Evolutionary conservation across 208 protist species (phyloP), one percentile per base, ranked within the genome.

Genomic region (Histomonas meleagridis): DNA sequence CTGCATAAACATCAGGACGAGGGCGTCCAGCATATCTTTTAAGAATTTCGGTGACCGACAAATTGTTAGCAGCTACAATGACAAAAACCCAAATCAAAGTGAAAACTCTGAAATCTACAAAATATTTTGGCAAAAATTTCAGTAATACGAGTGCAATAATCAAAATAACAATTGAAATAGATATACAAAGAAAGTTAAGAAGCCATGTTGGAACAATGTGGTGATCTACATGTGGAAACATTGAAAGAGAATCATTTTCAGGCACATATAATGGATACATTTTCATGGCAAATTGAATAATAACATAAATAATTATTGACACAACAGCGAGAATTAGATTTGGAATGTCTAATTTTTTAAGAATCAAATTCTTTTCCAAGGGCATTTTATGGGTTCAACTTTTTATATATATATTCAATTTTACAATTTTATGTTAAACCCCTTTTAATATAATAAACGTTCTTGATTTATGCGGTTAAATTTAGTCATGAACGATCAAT

Each of bases 261-360:
- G 76, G 76, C 51, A 86, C 40, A 48, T 55, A 86, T 43, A 79
- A 79, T n/a, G 70, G 70, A n/a, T 65, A 32, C 0, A 49, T 79
- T 14, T 26, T 26, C 32, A 10, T n/a, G n/a, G n/a, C n/a, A 43
- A 43, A 35, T 72, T 72, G 32, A 43, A 28, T 32, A 40, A 32
- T 32, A 72, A 40, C 65, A 12, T 43, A 35, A 16, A 28, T 72
- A 23, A 72, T 16, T 35, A 72, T 40, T 43, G 65, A 35, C 3
- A 43, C 65, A 43, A 72, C 65, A 40, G 10, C 21, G n/a, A 72
- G 65, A 16, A 72, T 72, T 12, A 72, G 40, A 43, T 72, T 26
- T 23, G 65, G 65, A 23, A 72, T 43, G 40, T 72, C 65, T 43
- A 40, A 72, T 72, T n/a, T 72, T 65, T 65, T 65, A n/a, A 65